These are phyloP conservation scores for Achaetomium macrosporum DNA, from an alignment of 2,329 filamentous ascomycete species.

Conservation along the genomic window DNA sequence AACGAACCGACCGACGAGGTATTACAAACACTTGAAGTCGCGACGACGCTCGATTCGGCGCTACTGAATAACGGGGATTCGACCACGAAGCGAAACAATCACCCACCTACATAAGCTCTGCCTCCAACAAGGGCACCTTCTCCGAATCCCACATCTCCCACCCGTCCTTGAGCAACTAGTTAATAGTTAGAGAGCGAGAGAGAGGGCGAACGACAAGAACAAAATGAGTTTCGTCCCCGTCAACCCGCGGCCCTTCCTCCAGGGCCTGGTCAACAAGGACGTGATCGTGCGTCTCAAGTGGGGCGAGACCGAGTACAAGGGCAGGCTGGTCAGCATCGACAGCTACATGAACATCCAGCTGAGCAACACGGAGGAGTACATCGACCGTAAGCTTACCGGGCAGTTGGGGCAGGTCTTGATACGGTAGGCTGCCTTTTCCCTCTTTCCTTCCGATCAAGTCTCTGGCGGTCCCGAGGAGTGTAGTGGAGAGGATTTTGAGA, in stretches of 20 bases:
- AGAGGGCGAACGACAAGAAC: background rate
- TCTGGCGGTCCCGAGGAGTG: no score
- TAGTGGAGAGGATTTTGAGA: background rate
- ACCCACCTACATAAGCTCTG: no score
- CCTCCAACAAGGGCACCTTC: no score
- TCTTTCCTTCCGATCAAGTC: no score
- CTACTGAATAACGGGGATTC: no score
- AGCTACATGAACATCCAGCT: conserved; percentile 99
- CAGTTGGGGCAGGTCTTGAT: conserved; percentile 88
- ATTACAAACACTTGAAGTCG: no score
- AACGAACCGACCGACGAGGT: background rate
- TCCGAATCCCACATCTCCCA: background rate
- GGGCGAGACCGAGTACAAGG: conserved; percentile 97
- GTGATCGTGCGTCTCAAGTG: conserved; percentile 93
- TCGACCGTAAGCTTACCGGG: conserved; percentile 79
- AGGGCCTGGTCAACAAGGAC: conserved; percentile 88
- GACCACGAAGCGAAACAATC: no score
- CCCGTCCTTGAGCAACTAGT: background rate
- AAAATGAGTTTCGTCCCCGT: conserved; percentile 66
- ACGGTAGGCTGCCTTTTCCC: conserved; percentile 48
- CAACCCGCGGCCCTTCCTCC: conserved; percentile 95
- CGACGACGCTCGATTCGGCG: no score
- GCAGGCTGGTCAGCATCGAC: conserved; percentile 79
- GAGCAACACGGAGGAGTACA: conserved; percentile 83
- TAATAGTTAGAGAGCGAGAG: background rate